Base-by-base conservation (phyloP, 2,329 filamentous ascomycete genomes). In the Exophiala oligosperma region DNA sequence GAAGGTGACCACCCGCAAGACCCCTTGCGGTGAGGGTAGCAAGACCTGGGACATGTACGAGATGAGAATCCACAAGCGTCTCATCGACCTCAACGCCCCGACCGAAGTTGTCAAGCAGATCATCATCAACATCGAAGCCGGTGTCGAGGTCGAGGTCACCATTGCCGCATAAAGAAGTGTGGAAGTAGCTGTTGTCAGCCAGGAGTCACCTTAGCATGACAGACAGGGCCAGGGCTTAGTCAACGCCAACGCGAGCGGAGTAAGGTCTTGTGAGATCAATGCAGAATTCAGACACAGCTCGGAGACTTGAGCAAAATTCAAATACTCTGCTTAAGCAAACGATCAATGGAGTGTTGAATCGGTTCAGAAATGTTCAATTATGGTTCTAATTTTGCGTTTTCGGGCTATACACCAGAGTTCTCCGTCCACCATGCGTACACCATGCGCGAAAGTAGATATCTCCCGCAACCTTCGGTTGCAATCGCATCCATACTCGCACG, bases 21-120 rank as follows among this genome's bases (percentile, higher is more conserved):
- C 94, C 68, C 94, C 94, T 78, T 94, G 90, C 82, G 94, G 94
- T 90, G 94, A 99, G 87, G 94, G 94, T 83, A 95, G 90, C 81
- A 99, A 99, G 91, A 99, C 94, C 76, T 99, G 94, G 94, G 94
- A 97, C 79, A 88, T 85, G 79, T 99, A 84, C 81, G 93, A 99
- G 89, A 95, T 99, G 92, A 89, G 93, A 83, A 96, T 97, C 78
- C 92, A 97, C 87, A 97, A 97, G 89, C 90, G 92, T 72, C 85
- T 97, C 75, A 97, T 97, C 76, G 92, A 96, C 80, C 84, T 99
- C 69, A 92, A 95, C 82, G 94, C 94, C 72, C 94, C 94, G 65
- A 99, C 94, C 74, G 94, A 99, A 87, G 78, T 76, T 52, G 76
- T 81, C 64, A 79, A 80, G 73, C 76, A 78, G 73, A 79, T 81